Percentiles rank a stretch among this genome's conserved stretches.
Evolutionary conservation across 768 basidiomycete genomes (phyloP).

Genomic region (Macrolepiota dolichaula): DNA sequence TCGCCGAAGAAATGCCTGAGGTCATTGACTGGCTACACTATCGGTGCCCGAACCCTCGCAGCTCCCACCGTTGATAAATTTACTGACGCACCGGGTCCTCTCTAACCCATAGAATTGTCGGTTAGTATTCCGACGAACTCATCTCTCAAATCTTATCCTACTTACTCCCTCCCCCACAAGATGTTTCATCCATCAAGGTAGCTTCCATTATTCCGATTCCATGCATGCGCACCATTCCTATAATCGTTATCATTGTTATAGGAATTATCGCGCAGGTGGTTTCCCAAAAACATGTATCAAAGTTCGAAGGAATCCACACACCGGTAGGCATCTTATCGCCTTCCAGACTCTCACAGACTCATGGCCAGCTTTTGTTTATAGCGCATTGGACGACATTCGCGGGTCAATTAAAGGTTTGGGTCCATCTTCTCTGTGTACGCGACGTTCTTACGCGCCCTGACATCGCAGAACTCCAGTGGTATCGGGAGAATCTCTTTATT

Average conservation of each 20-base stretch:
- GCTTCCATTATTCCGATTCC: not conserved
- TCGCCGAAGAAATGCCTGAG: conserved; percentile 74
- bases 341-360: not conserved
- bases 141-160: not conserved
- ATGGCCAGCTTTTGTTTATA: conserved; percentile 23
- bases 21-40: conserved; percentile 80
- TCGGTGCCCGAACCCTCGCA: conserved; percentile 39
- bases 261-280: conserved; percentile 80
- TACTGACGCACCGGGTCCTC: not conserved
- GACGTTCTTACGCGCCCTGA: not conserved
- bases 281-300: conserved; percentile 32
- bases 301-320: conserved; percentile 42
- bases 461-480: conserved; percentile 70
- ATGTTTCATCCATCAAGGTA: conserved; percentile 84
- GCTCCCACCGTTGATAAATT: not conserved
- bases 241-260: conserved; percentile 20
- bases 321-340: conserved; percentile 39
- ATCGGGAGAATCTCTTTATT: conserved; percentile 71
- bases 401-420: conserved; percentile 66
- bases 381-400: conserved; percentile 81
- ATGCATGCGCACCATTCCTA: not conserved
- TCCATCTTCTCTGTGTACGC: not conserved
- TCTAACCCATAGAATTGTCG: conserved; percentile 52
- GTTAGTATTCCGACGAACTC: conserved; percentile 35
- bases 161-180: conserved; percentile 31